Evolutionary conservation across 352 stramenopile genomes (phyloP).

Genomic region (Aphanomyces stellatus): DNA sequence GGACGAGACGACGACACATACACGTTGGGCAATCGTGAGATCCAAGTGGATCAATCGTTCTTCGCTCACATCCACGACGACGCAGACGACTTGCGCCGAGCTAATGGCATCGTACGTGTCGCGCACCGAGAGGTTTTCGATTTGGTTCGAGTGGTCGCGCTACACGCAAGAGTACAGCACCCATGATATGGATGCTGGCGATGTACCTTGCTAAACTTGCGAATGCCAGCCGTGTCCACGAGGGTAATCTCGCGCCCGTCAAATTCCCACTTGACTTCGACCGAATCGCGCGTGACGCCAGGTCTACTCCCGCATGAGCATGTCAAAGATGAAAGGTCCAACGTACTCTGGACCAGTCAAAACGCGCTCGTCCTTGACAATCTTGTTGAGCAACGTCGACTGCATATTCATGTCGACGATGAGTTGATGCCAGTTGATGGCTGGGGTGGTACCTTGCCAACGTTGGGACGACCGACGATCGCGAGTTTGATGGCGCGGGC

Average conservation of each 20-base stretch:
- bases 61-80: constrained; percentile 78
- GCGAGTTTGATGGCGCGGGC: constrained; percentile 59
- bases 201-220: constrained; percentile 60
- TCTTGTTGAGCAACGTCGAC: constrained; percentile 73
- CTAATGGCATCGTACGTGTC: constrained; percentile 75
- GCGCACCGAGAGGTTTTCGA: constrained; percentile 76
- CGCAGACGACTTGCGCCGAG: constrained; percentile 67
- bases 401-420: constrained; percentile 10
- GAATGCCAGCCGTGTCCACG: constrained; percentile 75
- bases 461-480: constrained; percentile 70
- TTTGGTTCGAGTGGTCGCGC: constrained; percentile 72
- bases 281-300: constrained; percentile 70
- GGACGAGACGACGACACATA: background rate
- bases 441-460: constrained; percentile 37
- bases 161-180: background rate
- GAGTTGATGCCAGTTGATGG: background rate
- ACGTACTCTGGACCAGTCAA: constrained; percentile 75
- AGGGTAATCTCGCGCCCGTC: constrained; percentile 61
- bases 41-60: constrained; percentile 81
- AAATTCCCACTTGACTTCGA: constrained; percentile 75
- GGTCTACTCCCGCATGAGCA: constrained; percentile 27
- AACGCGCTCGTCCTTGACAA: constrained; percentile 71
- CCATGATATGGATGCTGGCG: background rate
- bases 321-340: background rate
- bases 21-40: constrained; percentile 64